Conservation (phyloP, 345 rosid genomes). For the Noccaea bulbosa region DNA sequence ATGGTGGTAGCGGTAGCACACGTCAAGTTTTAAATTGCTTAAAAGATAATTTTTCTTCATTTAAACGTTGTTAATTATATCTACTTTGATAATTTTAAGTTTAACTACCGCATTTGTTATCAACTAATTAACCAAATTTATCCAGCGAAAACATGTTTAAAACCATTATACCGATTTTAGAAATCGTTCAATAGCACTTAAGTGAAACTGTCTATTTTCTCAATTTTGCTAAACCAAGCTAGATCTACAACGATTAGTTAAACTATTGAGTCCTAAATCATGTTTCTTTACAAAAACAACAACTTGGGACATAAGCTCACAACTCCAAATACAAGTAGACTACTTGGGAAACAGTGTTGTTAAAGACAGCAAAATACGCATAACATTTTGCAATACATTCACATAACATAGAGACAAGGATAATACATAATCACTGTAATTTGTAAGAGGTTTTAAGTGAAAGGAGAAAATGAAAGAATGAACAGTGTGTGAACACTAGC, state of each 20-base stretch:
- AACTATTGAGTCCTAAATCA: neutral
- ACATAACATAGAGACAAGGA: neutral
- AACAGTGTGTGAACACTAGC: constrained; percentile 19
- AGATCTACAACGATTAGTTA: neutral
- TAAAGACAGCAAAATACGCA: constrained; percentile 4
- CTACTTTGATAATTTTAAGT: too few species aligned
- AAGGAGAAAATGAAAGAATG: constrained; percentile 31
- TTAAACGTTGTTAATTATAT: too few species aligned
- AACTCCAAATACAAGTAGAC: neutral
- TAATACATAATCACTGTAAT: neutral
- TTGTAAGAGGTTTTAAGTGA: neutral
- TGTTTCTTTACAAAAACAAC: too few species aligned
- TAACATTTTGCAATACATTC: neutral
- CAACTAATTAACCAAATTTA: too few species aligned
- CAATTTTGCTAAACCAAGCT: neutral
- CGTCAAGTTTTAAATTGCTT: too few species aligned
- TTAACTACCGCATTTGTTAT: too few species aligned
- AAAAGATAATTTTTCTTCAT: too few species aligned
- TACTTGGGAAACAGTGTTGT: neutral
- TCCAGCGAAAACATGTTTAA: too few species aligned
- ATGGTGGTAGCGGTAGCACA: too few species aligned
- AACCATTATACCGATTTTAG: too few species aligned
- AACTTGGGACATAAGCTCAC: constrained; percentile 6
- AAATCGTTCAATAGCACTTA: neutral
- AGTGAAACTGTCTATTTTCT: neutral